phyloP scores from a whole-genome alignment of 2,329 filamentous ascomycete genomes.

The Tolypocladium tundrense region DNA sequence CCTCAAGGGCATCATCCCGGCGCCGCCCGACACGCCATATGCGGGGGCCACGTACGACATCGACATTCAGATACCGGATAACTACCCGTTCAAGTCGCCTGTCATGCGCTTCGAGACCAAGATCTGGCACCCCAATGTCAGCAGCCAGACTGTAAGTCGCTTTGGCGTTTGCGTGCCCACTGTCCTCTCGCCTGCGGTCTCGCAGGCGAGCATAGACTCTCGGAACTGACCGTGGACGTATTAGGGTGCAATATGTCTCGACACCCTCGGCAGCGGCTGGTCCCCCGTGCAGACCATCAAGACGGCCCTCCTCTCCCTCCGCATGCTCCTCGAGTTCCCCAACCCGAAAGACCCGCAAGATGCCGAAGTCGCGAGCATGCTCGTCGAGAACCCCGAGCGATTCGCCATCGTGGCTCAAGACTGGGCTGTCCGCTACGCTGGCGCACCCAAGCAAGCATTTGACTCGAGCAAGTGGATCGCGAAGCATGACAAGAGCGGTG shows the following conservation, averaged over 20 bases:
- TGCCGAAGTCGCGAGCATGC: conserved; percentile 86
- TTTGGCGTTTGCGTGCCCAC: background rate
- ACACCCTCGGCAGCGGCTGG: conserved; percentile 84
- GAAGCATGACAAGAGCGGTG: conserved; percentile 36
- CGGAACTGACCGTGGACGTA: conserved; percentile 1
- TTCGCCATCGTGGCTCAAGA: conserved; percentile 78
- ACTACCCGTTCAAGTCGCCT: conserved; percentile 90
- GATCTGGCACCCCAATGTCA: conserved; percentile 97
- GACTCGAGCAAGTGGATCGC: conserved; percentile 29
- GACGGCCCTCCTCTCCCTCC: conserved; percentile 83
- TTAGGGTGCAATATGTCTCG: conserved; percentile 91
- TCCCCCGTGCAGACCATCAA: conserved; percentile 95
- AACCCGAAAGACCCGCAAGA: conserved; percentile 97
- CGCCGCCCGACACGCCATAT: conserved; percentile 88
- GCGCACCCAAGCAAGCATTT: conserved; percentile 48
- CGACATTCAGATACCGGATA: conserved; percentile 76
- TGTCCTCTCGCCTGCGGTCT: background rate
- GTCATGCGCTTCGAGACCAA: conserved; percentile 85
- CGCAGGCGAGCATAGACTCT: background rate
- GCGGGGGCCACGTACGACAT: conserved; percentile 74
- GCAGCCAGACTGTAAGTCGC: conserved; percentile 71
- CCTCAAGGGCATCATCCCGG: conserved; percentile 72
- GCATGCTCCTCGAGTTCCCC: conserved; percentile 84
- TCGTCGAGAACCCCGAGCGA: conserved; percentile 65
- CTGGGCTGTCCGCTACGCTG: conserved; percentile 79